These are phyloP conservation scores for Imleria badia DNA, from an alignment of 768 basidiomycete genomes.

Conservation along the genomic window DNA sequence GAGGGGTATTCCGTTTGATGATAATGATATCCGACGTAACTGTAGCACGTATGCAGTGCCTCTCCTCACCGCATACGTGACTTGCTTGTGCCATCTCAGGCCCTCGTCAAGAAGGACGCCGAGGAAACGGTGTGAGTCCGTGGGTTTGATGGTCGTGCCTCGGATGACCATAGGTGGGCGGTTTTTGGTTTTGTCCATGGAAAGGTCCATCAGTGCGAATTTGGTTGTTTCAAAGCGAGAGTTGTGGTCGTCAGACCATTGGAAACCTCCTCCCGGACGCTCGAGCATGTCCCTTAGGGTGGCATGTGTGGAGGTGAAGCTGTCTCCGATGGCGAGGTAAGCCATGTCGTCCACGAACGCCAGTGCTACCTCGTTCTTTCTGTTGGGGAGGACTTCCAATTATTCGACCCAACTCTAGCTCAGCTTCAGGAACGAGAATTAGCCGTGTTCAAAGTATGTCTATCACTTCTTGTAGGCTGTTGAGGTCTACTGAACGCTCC, in stretches of 20 bases:
- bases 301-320: conserved; percentile 20
- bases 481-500: neutral
- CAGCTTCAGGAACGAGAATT: conserved; percentile 87
- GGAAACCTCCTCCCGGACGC: conserved; percentile 1
- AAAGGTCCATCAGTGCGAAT: conserved; percentile 20
- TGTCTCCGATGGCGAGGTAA: conserved; percentile 22
- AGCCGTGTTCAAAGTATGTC: conserved; percentile 68
- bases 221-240: conserved; percentile 22
- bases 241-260: conserved; percentile 24
- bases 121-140: neutral
- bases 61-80: neutral
- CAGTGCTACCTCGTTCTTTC: conserved; percentile 13
- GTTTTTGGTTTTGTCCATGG: neutral
- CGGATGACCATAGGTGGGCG: neutral
- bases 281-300: conserved; percentile 30
- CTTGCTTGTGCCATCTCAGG: neutral
- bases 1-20: neutral
- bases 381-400: conserved; percentile 83
- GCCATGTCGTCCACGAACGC: conserved; percentile 34
- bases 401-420: conserved; percentile 80
- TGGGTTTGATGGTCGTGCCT: neutral
- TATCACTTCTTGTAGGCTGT: neutral
- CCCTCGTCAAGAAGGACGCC: neutral
- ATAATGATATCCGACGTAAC: neutral
- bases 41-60: neutral